Evolutionary conservation across 345 rosid genomes (phyloP).

Genomic region (Noccaea bulbosa): DNA sequence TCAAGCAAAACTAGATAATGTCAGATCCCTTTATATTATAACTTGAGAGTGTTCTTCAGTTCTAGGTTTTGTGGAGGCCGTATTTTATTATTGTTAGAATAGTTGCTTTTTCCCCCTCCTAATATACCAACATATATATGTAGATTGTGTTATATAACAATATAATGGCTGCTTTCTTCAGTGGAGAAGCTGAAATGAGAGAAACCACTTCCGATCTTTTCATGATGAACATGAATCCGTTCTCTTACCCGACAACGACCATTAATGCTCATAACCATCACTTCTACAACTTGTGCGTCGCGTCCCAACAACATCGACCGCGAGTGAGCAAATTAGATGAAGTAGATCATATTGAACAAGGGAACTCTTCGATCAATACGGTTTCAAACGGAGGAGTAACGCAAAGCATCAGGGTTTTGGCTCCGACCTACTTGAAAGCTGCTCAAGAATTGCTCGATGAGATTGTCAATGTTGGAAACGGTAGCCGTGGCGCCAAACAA

Average conservation of each 20-base stretch:
- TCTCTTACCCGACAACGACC: conserved; percentile 6
- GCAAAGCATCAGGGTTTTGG: conserved; percentile 45
- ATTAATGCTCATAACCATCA: conserved; percentile 22
- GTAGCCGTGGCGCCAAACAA: background rate
- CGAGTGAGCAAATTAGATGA: conserved; percentile 12
- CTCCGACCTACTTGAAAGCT: conserved; percentile 69
- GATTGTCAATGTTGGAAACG: conserved; percentile 56
- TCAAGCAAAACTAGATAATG: conserved; percentile 11
- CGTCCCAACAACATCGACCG: conserved; percentile 15
- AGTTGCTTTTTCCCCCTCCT: background rate
- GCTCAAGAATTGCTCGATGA: conserved; percentile 79
- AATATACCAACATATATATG: background rate
- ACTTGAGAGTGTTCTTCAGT: conserved; percentile 18
- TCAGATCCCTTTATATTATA: conserved; percentile 6
- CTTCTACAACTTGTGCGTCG: conserved; percentile 28
- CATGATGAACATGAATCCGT: conserved; percentile 28
- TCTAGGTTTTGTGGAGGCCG: background rate
- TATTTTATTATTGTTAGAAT: background rate
- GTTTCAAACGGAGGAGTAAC: conserved; percentile 50
- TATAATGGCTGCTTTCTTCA: conserved; percentile 33
- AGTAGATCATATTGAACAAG: conserved; percentile 29
- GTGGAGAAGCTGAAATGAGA: conserved; percentile 37
- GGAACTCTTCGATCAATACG: conserved; percentile 50
- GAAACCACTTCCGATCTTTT: conserved; percentile 32
- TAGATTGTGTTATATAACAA: conserved; percentile 6